Evolutionary conservation across 1,284 basidiomycete species (phyloP).

Genomic region (Trametes hirsuta): DNA sequence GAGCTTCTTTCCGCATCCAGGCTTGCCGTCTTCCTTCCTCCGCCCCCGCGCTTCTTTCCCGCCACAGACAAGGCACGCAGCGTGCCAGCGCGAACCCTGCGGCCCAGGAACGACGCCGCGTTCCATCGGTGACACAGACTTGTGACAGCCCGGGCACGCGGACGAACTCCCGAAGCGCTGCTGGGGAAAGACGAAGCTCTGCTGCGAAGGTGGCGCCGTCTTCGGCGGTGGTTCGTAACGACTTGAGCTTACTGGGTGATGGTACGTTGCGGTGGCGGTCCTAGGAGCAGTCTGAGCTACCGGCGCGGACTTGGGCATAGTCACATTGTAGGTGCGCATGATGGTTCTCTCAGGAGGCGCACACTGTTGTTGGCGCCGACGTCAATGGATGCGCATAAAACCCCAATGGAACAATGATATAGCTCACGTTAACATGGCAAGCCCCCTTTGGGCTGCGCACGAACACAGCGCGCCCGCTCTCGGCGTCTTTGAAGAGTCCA

Average conservation of each 20-base stretch:
- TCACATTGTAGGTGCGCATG: slow-evolving; percentile 36
- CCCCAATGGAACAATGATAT: slow-evolving; percentile 24
- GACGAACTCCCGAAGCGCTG: slow-evolving; percentile 70
- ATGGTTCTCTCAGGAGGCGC: slow-evolving; percentile 56
- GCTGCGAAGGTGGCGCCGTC: slow-evolving; percentile 42
- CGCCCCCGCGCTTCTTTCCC: slow-evolving; percentile 54
- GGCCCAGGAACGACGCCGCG: slow-evolving; percentile 81
- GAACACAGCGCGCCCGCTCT: slow-evolving; percentile 66
- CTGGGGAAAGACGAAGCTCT: slow-evolving; percentile 37
- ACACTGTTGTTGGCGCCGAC: slow-evolving; percentile 48
- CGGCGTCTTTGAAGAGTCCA: slow-evolving; percentile 61
- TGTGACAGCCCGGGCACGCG: slow-evolving; percentile 72
- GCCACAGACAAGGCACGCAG: slow-evolving; percentile 75
- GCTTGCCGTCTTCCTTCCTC: slow-evolving; percentile 55
- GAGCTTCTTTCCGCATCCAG: slow-evolving; percentile 80
- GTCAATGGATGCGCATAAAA: slow-evolving; percentile 14
- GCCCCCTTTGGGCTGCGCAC: slow-evolving; percentile 66
- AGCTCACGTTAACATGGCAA: slow-evolving; percentile 66
- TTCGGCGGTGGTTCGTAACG: slow-evolving; percentile 51
- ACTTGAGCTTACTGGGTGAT: slow-evolving; percentile 38
- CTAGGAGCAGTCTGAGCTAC: slow-evolving; percentile 25
- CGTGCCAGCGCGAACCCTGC: slow-evolving; percentile 78
- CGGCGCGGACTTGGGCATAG: slow-evolving; percentile 30
- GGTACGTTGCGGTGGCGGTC: slow-evolving; percentile 30
- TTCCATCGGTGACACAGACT: slow-evolving; percentile 78